Evolutionary conservation across 2,329 filamentous ascomycete genomes (phyloP), one percentile per base, ranked within the genome.

Genomic region (Diaporthe citrichinensis): DNA sequence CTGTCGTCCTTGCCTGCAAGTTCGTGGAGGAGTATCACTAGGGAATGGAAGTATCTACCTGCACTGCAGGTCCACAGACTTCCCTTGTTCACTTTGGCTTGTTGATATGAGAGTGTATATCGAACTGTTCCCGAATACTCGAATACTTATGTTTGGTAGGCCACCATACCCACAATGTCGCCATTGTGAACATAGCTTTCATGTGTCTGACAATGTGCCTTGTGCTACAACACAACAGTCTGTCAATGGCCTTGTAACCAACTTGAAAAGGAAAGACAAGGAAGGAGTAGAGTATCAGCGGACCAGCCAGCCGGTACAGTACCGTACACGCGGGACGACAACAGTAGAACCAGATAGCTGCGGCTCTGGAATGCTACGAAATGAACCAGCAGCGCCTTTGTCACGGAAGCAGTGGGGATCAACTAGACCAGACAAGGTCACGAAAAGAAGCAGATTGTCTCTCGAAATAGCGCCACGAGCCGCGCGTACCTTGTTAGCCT

Each of bases 401-500:
- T 46, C 59, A 34, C 39, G 59, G 25, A 41, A 31, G 14, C 10
- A 25, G 25, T n/a, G 14, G 39, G 57, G 9, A 23, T 25, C 61
- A 31, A 25, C 14, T 41, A 12, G 15, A 44, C 25, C 15, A 31
- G 25, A 17, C 25, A 6, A 28, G 25, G 25, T 55, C 41, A 34
- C 31, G 20, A 39, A n/a, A 57, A 59, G 61, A 65, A 65, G 61
- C 61, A 46, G 10, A 46, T 31, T 44, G 53, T 31, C 23, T 14
- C 41, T 44, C 41, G n/a, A 53, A 68, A 68, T 68, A 68, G 65
- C 65, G 53, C 34, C 12, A 68, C n/a, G 39, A 68, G 65, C 65
- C 65, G 65, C 65, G 20, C 14, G 15, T 3, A 1, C 39, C 15
- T 23, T 23, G 41, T 44, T 44, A 44, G 41, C 41, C 41, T 44